A percentile compares a stretch with the other conserved stretches of the same genome.
phyloP scores from a whole-genome alignment of 1,284 basidiomycete genomes.

The Caloboletus firmus region DNA sequence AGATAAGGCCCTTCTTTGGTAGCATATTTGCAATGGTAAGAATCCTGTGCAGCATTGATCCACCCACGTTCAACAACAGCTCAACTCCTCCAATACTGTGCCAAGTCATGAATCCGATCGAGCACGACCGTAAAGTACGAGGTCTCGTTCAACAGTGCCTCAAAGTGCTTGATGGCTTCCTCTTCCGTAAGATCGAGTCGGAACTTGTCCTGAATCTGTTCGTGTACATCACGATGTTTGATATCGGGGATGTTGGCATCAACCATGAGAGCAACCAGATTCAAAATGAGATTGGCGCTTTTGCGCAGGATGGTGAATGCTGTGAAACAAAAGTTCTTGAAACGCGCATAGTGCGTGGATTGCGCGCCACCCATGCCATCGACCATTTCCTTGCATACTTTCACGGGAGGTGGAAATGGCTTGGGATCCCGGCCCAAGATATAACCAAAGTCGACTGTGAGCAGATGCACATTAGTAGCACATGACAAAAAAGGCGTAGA shows the following conservation, averaged over 20 bases:
- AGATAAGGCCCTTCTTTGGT: no score
- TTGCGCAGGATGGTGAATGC: slow-evolving; percentile 95
- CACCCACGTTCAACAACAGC: not conserved
- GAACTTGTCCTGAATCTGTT: slow-evolving; percentile 96
- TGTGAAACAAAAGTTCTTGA: slow-evolving; percentile 95
- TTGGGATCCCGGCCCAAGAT: slow-evolving; percentile 98
- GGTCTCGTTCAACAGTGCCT: slow-evolving; percentile 90
- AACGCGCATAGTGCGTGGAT: slow-evolving; percentile 89
- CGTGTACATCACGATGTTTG: slow-evolving; percentile 83
- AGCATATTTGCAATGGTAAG: no score
- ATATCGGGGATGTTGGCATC: slow-evolving; percentile 99
- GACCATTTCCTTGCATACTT: slow-evolving; percentile 99
- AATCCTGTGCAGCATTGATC: not conserved
- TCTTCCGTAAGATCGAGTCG: slow-evolving; percentile 91
- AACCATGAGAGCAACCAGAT: slow-evolving; percentile 95
- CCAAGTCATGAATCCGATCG: slow-evolving; percentile 86
- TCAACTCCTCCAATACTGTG: slow-evolving; percentile 80
- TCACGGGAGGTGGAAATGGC: slow-evolving; percentile 96
- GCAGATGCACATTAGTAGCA: slow-evolving; percentile 12
- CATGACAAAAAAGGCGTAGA: not conserved
- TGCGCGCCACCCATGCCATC: slow-evolving; percentile 98
- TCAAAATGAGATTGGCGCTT: slow-evolving; percentile 97
- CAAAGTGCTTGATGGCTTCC: slow-evolving; percentile 96
- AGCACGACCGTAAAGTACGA: slow-evolving; percentile 93
- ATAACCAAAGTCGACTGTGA: slow-evolving; percentile 94